Conservation (phyloP, 805 yeast species). For the Jamesozyma hellenica region DNA sequence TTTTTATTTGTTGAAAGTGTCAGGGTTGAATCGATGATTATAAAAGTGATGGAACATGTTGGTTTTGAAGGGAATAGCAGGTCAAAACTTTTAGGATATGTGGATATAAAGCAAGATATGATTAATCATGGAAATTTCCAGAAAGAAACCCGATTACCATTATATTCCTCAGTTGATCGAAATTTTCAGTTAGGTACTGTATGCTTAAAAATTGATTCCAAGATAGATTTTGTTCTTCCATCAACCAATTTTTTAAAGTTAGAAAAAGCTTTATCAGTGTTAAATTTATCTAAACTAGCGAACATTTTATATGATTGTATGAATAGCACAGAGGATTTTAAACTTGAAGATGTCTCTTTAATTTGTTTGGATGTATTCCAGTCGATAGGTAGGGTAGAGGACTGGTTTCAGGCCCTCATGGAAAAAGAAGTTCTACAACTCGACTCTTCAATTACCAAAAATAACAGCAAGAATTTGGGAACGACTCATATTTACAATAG, state of each 20-base stretch:
- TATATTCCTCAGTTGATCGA: slow-evolving; percentile 31
- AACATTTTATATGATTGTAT: slow-evolving; percentile 10
- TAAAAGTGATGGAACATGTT: slow-evolving; percentile 33
- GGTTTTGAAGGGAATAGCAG: slow-evolving; percentile 33
- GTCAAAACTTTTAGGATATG: slow-evolving; percentile 33
- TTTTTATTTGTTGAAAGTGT: slow-evolving; percentile 52
- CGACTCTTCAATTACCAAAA: slow-evolving; percentile 16
- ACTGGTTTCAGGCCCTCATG: slow-evolving; percentile 64
- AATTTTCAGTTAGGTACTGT: slow-evolving; percentile 48
- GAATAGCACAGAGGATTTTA: slow-evolving; percentile 1
- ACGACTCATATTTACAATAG: slow-evolving; percentile 40
- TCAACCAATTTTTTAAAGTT: slow-evolving; percentile 50
- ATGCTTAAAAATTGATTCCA: slow-evolving; percentile 39
- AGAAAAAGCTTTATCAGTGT: slow-evolving; percentile 47
- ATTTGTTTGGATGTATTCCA: slow-evolving; percentile 69
- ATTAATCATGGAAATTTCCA: slow-evolving; percentile 15
- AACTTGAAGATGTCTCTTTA: slow-evolving; percentile 43
- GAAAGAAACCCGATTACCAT: slow-evolving; percentile 33
- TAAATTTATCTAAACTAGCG: slow-evolving; percentile 40
- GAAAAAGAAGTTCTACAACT: slow-evolving; percentile 49
- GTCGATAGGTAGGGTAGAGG: slow-evolving; percentile 53
- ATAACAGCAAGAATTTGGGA: slow-evolving; percentile 13
- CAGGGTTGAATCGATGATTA: slow-evolving; percentile 41
- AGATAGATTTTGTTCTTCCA: slow-evolving; percentile 50
- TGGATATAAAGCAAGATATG: slow-evolving; percentile 29